phyloP scores from a whole-genome alignment of 1,284 basidiomycete genomes.

The Apiotrichum gracile region DNA sequence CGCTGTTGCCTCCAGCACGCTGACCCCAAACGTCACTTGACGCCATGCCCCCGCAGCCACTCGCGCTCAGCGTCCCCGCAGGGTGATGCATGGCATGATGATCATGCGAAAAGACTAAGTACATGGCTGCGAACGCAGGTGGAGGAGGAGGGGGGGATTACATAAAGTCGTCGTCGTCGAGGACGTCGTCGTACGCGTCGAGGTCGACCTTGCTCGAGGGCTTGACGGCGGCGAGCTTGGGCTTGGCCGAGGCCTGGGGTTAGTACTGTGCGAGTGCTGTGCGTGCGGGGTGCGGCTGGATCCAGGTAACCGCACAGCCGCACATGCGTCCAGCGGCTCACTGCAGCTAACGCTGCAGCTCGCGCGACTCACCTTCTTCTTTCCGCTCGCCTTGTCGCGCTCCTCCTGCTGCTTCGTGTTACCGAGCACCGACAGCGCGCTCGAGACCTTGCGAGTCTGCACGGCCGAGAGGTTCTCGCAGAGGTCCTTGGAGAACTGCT shows the following conservation, averaged over 20 bases:
- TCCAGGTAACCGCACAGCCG: not conserved
- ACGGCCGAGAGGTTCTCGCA: slow-evolving; percentile 72
- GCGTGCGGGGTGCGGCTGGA: too few relatives aligned
- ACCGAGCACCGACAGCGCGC: slow-evolving; percentile 70
- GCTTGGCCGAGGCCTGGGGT: slow-evolving; percentile 51
- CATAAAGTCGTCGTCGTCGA: slow-evolving; percentile 58
- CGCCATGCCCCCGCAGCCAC: too few relatives aligned
- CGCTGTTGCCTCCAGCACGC: too few relatives aligned
- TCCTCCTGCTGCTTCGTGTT: slow-evolving; percentile 91
- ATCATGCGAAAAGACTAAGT: not conserved
- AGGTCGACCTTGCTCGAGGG: slow-evolving; percentile 62
- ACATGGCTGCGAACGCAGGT: not conserved
- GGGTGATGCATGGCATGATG: too few relatives aligned
- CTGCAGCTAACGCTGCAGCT: not conserved
- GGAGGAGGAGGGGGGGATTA: slow-evolving; percentile 10
- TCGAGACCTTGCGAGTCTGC: slow-evolving; percentile 80
- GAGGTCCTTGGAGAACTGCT: slow-evolving; percentile 69
- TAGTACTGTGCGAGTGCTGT: too few relatives aligned
- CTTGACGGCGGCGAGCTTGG: slow-evolving; percentile 68
- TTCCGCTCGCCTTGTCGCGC: slow-evolving; percentile 74
- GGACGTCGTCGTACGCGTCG: slow-evolving; percentile 69
- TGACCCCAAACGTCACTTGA: too few relatives aligned
- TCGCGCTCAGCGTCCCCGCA: too few relatives aligned
- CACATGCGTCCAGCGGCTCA: too few relatives aligned
- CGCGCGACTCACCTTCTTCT: slow-evolving; percentile 63